Conservation (phyloP, 345 rosid species). For the Populus tremula region DNA sequence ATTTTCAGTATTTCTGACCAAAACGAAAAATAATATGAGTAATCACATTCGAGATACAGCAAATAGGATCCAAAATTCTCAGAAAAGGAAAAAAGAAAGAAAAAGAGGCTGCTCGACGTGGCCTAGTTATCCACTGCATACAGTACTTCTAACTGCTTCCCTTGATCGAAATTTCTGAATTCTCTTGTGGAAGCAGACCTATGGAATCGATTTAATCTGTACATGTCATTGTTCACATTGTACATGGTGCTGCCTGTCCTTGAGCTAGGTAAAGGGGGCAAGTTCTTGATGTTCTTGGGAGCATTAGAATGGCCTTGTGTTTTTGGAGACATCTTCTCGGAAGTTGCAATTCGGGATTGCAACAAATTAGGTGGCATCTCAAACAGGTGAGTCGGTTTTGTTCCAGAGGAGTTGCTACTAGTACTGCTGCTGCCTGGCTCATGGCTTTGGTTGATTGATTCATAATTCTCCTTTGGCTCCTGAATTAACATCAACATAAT, state of each 20-base stretch:
- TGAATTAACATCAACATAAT: conserved; percentile 12
- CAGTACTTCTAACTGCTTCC: conserved; percentile 30
- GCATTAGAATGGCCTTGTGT: conserved; percentile 15
- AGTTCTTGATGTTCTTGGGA: conserved; percentile 22
- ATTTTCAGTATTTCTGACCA: too few species aligned
- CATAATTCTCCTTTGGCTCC: conserved; percentile 24
- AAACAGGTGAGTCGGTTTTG: conserved; percentile 12
- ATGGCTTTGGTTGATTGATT: conserved; percentile 16
- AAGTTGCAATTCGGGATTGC: conserved; percentile 22
- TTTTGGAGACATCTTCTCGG: conserved; percentile 24
- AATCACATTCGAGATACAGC: background rate
- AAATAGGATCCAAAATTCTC: background rate
- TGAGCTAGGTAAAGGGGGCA: conserved; percentile 40
- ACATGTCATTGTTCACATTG: conserved; percentile 14
- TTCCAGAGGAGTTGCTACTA: conserved; percentile 36
- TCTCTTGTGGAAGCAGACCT: conserved; percentile 60
- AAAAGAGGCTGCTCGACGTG: background rate
- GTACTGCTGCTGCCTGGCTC: conserved; percentile 32
- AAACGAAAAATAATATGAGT: too few species aligned
- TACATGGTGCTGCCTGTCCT: conserved; percentile 20
- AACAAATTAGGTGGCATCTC: conserved; percentile 17
- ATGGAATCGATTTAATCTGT: conserved; percentile 36
- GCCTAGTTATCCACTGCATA: conserved; percentile 34
- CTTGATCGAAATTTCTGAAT: conserved; percentile 32
- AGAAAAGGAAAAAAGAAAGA: background rate